phyloP scores from a whole-genome alignment of 306 rosid genomes.

The barrel medic (Medicago truncatula) region DNA sequence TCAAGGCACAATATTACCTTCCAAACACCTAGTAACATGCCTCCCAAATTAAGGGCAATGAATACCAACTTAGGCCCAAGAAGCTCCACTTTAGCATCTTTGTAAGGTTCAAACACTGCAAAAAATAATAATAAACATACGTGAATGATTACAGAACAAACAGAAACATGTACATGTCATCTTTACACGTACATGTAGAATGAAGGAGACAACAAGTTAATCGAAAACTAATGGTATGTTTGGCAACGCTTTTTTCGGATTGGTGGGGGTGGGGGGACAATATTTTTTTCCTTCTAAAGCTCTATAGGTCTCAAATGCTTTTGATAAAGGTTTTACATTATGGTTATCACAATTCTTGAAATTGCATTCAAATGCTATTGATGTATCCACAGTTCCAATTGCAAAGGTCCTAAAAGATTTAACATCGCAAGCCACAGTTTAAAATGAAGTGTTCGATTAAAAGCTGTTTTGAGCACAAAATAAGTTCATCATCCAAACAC shows the following conservation, averaged over 20 bases:
- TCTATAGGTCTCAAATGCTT: background rate
- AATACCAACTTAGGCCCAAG: slow-evolving; percentile 89
- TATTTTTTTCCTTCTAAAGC: background rate
- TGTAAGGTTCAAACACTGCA: slow-evolving; percentile 99
- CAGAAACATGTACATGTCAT: background rate
- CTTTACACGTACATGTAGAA: background rate
- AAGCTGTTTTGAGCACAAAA: background rate
- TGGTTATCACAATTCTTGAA: background rate
- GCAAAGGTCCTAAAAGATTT: background rate
- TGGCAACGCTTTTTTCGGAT: background rate
- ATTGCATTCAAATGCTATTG: background rate
- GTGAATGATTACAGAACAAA: slow-evolving; percentile 30
- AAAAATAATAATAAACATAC: background rate
- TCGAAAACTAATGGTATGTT: background rate
- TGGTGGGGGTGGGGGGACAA: background rate
- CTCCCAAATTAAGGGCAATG: slow-evolving; percentile 94
- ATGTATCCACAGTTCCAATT: no score
- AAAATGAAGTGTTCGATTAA: background rate
- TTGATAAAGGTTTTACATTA: background rate
- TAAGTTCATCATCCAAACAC: background rate
- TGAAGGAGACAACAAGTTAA: background rate
- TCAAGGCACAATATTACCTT: slow-evolving; percentile 52
- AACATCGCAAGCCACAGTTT: background rate
- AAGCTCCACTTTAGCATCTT: slow-evolving; percentile 91
- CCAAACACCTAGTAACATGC: slow-evolving; percentile 84